Base-by-base conservation (phyloP, 2,329 filamentous ascomycete genomes). In the Epichloe sp. region DNA sequence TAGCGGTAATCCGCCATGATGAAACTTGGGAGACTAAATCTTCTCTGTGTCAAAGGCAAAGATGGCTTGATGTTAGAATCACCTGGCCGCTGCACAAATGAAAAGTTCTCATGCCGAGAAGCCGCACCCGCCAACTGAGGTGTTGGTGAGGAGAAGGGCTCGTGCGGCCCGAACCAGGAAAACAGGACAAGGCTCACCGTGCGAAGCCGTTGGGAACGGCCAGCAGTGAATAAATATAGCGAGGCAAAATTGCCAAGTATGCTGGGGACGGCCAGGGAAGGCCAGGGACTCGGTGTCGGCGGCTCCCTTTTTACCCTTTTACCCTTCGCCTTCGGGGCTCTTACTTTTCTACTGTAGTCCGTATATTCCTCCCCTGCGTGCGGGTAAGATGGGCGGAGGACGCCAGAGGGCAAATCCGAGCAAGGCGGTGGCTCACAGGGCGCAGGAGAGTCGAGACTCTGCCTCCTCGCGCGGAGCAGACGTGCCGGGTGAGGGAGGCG, bases 1-100 rank as follows among this genome's bases (percentile, higher is more conserved):
- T 74, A 73, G 6, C 74, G 75, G 59, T 80, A 80, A 62, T 81
- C 77, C 60, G 77, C 74, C 78, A 82, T 82, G 62, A 56, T 68
- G 54, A 48, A 31, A 41, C 37, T 38, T 5, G 35, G 35, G 40
- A 4, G n/a, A 23, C 35, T 43, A 36, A 19, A 38, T 42, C 45
- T 34, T 31, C 7, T 15, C 4, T 11, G n/a, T 26, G 44, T n/a
- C 19, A 36, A 21, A 31, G 26, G 14, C 6, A 36, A 42, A 14
- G 36, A 23, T 19, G 14, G 21, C 43, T 36, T 10, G 17, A 31
- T 37, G 44, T 48, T 48, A 36, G 37, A 37, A 48, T 38, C 14
- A 19, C 12, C 44, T 40, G 21, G 34, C 10, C 44, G 26, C 34
- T 50, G 5, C 10, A 50, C 31, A 45, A 44, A 49, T 17, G 19